Conservation (phyloP, 2,329 filamentous ascomycete species). For the Fusarium proliferatum region DNA sequence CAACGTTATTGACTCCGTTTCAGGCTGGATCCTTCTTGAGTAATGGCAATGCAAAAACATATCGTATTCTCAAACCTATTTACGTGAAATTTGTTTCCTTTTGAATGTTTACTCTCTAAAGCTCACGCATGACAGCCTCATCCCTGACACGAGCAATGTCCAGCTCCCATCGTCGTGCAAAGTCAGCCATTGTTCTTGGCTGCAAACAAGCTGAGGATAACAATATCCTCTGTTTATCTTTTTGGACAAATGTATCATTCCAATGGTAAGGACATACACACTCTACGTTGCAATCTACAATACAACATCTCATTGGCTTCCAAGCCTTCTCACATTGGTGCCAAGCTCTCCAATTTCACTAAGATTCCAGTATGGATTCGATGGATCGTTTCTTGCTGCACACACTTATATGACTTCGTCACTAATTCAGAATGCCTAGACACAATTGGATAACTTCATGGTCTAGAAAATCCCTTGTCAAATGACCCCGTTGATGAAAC, state of each 20-base stretch:
- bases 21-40: not conserved
- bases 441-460: constrained; percentile 1
- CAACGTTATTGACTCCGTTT: not conserved
- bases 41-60: not conserved
- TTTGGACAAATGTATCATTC: not conserved
- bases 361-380: not conserved
- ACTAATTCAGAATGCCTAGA: not conserved
- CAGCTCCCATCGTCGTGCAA: not conserved
- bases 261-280: not conserved
- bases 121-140: not conserved
- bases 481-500: constrained; percentile 19
- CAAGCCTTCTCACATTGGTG: not conserved
- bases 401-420: constrained; percentile 24
- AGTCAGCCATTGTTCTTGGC: not conserved
- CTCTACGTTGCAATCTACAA: not conserved
- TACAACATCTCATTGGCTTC: not conserved
- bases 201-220: not conserved
- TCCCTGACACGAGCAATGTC: not conserved
- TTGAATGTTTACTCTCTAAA: constrained; percentile 6
- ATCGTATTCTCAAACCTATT: constrained; percentile 1
- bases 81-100: not conserved
- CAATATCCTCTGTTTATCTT: not conserved
- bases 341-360: constrained; percentile 5
- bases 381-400: not conserved
- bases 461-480: not conserved